These are phyloP conservation scores for Bryoglossum gracile DNA, from an alignment of 495 filamentous ascomycete genomes.

Conservation along the genomic window DNA sequence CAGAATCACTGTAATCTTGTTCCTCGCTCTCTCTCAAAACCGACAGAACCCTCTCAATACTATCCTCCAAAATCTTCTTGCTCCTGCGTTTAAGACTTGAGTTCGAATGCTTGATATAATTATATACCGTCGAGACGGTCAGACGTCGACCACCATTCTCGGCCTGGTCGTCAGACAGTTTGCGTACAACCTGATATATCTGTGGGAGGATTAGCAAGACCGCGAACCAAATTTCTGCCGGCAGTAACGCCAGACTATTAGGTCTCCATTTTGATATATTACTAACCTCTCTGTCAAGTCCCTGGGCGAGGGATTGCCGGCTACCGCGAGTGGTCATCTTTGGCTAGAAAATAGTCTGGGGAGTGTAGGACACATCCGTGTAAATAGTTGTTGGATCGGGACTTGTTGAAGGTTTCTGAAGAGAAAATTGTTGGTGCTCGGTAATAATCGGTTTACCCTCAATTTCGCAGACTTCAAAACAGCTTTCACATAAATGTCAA, in stretches of 20 bases:
- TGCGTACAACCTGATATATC: slow-evolving; percentile 70
- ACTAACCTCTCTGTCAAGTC: slow-evolving; percentile 49
- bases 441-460: too few species aligned
- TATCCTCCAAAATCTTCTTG: slow-evolving; percentile 73
- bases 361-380: too few species aligned
- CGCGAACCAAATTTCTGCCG: slow-evolving; percentile 2
- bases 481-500: too few species aligned
- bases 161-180: slow-evolving; percentile 57
- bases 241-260: too few species aligned
- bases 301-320: slow-evolving; percentile 43
- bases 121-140: slow-evolving; percentile 60
- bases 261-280: background rate
- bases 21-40: slow-evolving; percentile 65
- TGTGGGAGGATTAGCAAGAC: slow-evolving; percentile 23
- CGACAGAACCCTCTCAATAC: slow-evolving; percentile 76
- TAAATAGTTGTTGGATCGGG: too few species aligned
- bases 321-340: slow-evolving; percentile 19
- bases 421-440: too few species aligned
- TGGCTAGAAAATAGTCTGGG: too few species aligned
- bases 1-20: slow-evolving; percentile 44
- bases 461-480: too few species aligned
- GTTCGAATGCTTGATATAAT: slow-evolving; percentile 73
- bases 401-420: too few species aligned
- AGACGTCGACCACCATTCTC: slow-evolving; percentile 40
- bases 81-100: slow-evolving; percentile 74